phyloP scores from a whole-genome alignment of 306 rosid species.

The Lathyrus tuberosus region DNA sequence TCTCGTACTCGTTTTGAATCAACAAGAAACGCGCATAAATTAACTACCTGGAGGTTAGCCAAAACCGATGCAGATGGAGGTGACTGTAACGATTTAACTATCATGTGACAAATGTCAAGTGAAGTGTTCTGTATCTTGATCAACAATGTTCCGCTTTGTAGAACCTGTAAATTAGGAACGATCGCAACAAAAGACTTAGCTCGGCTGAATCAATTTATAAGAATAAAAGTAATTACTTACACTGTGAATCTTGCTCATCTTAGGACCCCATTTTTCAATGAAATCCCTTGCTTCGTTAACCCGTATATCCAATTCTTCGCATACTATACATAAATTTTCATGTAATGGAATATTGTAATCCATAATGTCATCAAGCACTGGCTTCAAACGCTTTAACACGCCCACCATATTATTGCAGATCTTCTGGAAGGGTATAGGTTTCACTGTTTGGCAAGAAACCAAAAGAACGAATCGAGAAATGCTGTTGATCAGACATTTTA shows the following conservation, averaged over 20 bases:
- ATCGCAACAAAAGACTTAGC: conserved; percentile 25
- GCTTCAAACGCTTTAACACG: conserved; percentile 78
- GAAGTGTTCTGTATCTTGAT: conserved; percentile 63
- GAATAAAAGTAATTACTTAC: conserved; percentile 53
- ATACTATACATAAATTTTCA: conserved; percentile 59
- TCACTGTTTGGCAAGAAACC: conserved; percentile 76
- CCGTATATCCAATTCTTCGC: conserved; percentile 71
- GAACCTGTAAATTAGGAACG: conserved; percentile 58
- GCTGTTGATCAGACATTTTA: conserved; percentile 88
- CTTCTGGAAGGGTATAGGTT: conserved; percentile 66
- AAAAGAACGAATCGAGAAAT: conserved; percentile 87
- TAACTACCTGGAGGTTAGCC: conserved; percentile 70
- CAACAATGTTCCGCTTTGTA: conserved; percentile 66
- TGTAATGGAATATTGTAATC: conserved; percentile 57
- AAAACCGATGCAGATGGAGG: conserved; percentile 64
- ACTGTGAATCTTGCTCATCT: conserved; percentile 75
- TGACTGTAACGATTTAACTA: conserved; percentile 61
- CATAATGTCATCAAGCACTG: conserved; percentile 75
- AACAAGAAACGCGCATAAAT: conserved; percentile 25
- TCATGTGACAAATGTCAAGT: conserved; percentile 63
- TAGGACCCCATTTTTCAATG: conserved; percentile 83
- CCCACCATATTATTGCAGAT: conserved; percentile 65
- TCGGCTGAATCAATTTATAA: background rate
- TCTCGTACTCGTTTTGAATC: conserved; percentile 34
- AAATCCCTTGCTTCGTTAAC: conserved; percentile 82